A percentile compares a stretch with the other conserved stretches of the same genome.
phyloP scores from a whole-genome alignment of 169 alveolate genomes.

The Cryptosporidium xiaoi region DNA sequence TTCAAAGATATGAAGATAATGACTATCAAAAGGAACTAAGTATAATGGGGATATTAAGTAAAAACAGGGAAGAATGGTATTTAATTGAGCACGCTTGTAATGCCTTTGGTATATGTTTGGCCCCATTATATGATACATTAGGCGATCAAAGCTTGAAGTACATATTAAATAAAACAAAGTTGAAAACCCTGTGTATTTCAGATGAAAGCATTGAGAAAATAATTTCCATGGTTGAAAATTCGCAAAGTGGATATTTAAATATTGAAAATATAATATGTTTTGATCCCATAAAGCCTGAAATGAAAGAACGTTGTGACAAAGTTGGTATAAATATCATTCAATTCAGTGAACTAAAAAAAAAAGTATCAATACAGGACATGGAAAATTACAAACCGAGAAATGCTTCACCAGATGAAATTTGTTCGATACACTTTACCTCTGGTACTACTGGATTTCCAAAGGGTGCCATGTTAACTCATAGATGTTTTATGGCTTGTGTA shows the following conservation, averaged over 20 bases:
- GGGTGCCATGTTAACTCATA: slow-evolving; percentile 90
- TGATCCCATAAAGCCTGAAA: slow-evolving; percentile 23
- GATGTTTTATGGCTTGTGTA: slow-evolving; percentile 80
- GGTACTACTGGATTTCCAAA: slow-evolving; percentile 95
- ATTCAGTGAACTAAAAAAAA: slow-evolving; percentile 30
- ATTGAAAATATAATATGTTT: slow-evolving; percentile 34
- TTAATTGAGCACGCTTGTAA: slow-evolving; percentile 84
- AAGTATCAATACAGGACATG: slow-evolving; percentile 40
- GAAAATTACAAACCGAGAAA: slow-evolving; percentile 70
- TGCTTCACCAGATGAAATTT: slow-evolving; percentile 77
- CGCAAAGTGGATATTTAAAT: slow-evolving; percentile 46
- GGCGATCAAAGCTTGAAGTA: slow-evolving; percentile 83
- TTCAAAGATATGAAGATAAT: slow-evolving; percentile 23
- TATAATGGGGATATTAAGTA: slow-evolving; percentile 85
- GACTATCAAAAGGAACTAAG: slow-evolving; percentile 71
- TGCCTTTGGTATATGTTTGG: slow-evolving; percentile 78
- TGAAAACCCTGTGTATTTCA: slow-evolving; percentile 77
- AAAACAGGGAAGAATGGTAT: slow-evolving; percentile 89
- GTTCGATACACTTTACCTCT: slow-evolving; percentile 87
- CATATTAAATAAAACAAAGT: slow-evolving; percentile 78
- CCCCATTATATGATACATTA: slow-evolving; percentile 85
- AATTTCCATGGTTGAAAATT: slow-evolving; percentile 43
- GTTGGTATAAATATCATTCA: slow-evolving; percentile 51
- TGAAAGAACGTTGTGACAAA: slow-evolving; percentile 21
- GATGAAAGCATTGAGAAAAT: slow-evolving; percentile 75